These are phyloP conservation scores for Neopestalotiopsis rosae DNA, from an alignment of 2,329 filamentous ascomycete genomes.

Conservation along the genomic window DNA sequence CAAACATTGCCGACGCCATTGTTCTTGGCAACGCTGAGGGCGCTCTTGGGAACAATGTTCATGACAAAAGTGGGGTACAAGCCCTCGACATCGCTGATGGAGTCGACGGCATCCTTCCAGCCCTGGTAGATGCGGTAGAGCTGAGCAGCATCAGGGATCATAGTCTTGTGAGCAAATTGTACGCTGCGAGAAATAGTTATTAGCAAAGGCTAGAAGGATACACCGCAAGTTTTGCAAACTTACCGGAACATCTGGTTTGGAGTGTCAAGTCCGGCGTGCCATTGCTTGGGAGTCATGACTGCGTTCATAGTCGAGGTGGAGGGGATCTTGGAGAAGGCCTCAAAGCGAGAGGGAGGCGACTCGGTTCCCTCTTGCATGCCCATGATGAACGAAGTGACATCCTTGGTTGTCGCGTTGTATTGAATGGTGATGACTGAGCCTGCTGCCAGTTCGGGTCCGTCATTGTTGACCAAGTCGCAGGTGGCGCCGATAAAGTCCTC, in stretches of 20 bases:
- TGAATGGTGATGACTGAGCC: conserved; percentile 38
- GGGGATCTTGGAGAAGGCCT: conserved; percentile 38
- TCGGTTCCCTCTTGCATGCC: conserved; percentile 41
- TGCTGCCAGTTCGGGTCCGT: conserved; percentile 33
- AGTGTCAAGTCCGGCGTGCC: conserved; percentile 32
- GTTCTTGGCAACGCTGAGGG: conserved; percentile 34
- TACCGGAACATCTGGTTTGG: conserved; percentile 43
- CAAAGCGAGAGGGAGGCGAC: conserved; percentile 38
- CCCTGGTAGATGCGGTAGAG: conserved; percentile 38
- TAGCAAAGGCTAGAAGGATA: background rate
- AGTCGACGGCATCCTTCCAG: conserved; percentile 40
- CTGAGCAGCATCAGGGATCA: conserved; percentile 39
- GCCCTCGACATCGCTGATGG: conserved; percentile 40
- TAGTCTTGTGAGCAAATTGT: conserved; percentile 42
- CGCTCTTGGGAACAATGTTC: conserved; percentile 35
- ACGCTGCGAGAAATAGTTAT: conserved; percentile 27
- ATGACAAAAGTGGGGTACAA: conserved; percentile 43
- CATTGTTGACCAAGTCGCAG: conserved; percentile 28
- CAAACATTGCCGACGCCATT: conserved; percentile 46
- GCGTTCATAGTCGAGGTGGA: conserved; percentile 28
- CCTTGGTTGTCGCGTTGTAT: conserved; percentile 35
- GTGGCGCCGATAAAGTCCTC: conserved; percentile 35
- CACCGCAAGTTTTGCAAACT: background rate
- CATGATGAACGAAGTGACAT: conserved; percentile 29
- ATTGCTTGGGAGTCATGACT: conserved; percentile 34